These are phyloP conservation scores for Aspergillus pseudoglaucus DNA, from an alignment of 2,329 filamentous ascomycete species.

Conservation along the genomic window DNA sequence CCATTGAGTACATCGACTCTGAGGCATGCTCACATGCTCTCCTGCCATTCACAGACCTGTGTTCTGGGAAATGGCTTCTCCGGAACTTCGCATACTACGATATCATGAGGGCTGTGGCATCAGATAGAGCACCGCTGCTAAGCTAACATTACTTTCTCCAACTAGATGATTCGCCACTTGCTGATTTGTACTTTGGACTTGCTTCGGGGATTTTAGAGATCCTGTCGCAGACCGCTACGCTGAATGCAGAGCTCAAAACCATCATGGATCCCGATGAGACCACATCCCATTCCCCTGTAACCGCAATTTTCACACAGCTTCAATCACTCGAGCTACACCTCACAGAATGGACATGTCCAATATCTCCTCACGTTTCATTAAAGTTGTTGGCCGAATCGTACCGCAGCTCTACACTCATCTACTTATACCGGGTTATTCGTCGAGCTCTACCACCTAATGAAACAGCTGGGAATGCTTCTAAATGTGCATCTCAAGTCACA, in stretches of 20 bases:
- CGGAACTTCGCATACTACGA: slow-evolving; percentile 8
- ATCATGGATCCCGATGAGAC: not conserved
- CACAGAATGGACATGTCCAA: slow-evolving; percentile 2
- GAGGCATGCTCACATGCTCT: not conserved
- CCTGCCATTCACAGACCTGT: slow-evolving; percentile 2
- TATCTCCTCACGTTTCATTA: slow-evolving; percentile 3
- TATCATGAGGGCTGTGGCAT: slow-evolving; percentile 7
- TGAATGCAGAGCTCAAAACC: slow-evolving; percentile 4
- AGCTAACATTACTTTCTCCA: slow-evolving; percentile 3
- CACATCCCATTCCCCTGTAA: too few relatives aligned
- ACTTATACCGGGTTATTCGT: slow-evolving; percentile 4
- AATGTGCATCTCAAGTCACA: not conserved
- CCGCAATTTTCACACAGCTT: too few relatives aligned
- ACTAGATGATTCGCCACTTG: slow-evolving; percentile 1
- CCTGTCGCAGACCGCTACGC: not conserved
- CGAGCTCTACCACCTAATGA: not conserved
- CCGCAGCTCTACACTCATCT: slow-evolving; percentile 5
- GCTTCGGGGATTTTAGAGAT: slow-evolving; percentile 5
- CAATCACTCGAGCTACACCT: slow-evolving; percentile 1
- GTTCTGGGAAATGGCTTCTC: slow-evolving; percentile 6
- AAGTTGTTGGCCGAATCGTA: slow-evolving; percentile 6
- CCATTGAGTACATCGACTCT: not conserved
- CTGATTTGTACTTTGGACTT: slow-evolving; percentile 7
- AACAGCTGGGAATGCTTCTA: not conserved
- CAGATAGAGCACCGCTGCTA: slow-evolving; percentile 3